A percentile compares a stretch with the other conserved stretches of the same genome.
Evolutionary conservation across 768 basidiomycete genomes (phyloP).

Genomic region (Sporobolomyces pararoseus): DNA sequence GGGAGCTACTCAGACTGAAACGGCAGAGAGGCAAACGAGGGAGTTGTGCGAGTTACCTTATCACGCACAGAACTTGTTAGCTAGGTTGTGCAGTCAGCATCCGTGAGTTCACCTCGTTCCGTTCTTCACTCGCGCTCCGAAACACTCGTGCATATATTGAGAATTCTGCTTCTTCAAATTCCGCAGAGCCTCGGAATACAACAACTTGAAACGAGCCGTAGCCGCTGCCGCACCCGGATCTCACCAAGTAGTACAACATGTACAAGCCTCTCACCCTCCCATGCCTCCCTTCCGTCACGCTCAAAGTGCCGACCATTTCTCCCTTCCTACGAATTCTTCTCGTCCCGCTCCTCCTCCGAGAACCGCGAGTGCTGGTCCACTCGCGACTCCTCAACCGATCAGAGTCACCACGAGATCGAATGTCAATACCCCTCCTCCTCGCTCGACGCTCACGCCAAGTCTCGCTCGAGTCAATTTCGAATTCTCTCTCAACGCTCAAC

Average conservation of each 20-base stretch:
- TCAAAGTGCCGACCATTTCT: conserved; percentile 7
- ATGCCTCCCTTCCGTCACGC: conserved; percentile 13
- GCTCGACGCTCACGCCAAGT: conserved; percentile 18
- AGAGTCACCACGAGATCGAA: background rate
- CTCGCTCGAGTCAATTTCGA: conserved; percentile 17
- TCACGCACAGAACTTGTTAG: background rate
- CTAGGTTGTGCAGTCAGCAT: conserved; percentile 30
- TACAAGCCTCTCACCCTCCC: background rate
- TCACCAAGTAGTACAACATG: background rate
- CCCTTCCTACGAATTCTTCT: background rate
- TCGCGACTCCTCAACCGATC: background rate
- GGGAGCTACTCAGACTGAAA: conserved; percentile 19
- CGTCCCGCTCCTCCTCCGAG: background rate
- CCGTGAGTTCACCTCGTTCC: conserved; percentile 21
- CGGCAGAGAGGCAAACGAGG: conserved; percentile 19
- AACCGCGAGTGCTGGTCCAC: background rate
- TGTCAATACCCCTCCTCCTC: background rate
- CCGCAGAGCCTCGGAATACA: conserved; percentile 36
- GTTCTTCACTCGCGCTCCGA: background rate
- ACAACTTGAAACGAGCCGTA: conserved; percentile 32
- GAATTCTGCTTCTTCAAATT: background rate
- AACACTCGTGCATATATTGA: background rate
- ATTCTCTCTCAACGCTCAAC: background rate
- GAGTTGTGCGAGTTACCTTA: conserved; percentile 11
- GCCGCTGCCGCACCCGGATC: background rate